Conservation (phyloP, 768 basidiomycete species). For the Cubamyces lactineus region DNA sequence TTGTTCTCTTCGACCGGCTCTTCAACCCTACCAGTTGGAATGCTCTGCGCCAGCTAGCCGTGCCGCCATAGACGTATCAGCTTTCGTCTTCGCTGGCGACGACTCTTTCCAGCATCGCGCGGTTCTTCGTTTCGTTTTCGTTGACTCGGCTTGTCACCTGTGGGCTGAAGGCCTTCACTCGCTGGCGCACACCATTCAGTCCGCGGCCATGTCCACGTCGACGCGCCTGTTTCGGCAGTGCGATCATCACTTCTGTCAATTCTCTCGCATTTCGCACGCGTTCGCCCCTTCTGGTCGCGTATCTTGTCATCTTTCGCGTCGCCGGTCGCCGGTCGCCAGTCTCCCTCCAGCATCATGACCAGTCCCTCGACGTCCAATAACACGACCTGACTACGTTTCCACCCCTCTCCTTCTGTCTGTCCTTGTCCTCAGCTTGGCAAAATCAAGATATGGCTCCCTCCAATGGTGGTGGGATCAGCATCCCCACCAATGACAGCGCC, state of each 20-base stretch:
- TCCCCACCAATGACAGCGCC: conserved; percentile 55
- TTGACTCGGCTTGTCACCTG: conserved; percentile 26
- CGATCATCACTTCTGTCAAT: conserved; percentile 8
- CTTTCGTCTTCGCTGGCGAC: conserved; percentile 31
- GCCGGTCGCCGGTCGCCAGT: conserved; percentile 32
- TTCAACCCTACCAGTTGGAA: conserved; percentile 9
- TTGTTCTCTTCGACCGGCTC: conserved; percentile 17
- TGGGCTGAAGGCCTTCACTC: conserved; percentile 36
- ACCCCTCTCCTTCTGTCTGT: conserved; percentile 39
- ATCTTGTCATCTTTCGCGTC: conserved; percentile 27
- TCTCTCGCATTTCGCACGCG: conserved; percentile 15
- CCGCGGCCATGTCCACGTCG: conserved; percentile 15
- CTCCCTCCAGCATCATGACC: conserved; percentile 24
- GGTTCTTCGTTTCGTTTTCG: conserved; percentile 5
- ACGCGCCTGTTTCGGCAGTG: conserved; percentile 18
- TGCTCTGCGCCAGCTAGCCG: conserved; percentile 14
- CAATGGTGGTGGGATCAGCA: conserved; percentile 59
- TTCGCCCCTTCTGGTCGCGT: conserved; percentile 20
- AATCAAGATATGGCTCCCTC: conserved; percentile 78
- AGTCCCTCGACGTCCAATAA: conserved; percentile 36
- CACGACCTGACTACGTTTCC: conserved; percentile 46
- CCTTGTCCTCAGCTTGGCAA: conserved; percentile 72
- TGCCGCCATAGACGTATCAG: conserved; percentile 24
- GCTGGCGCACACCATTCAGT: conserved; percentile 9
- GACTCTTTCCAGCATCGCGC: conserved; percentile 22